A percentile compares a stretch with the other conserved stretches of the same genome.
phyloP scores from a whole-genome alignment of 2,329 filamentous ascomycete species.

The Claviceps monticola region DNA sequence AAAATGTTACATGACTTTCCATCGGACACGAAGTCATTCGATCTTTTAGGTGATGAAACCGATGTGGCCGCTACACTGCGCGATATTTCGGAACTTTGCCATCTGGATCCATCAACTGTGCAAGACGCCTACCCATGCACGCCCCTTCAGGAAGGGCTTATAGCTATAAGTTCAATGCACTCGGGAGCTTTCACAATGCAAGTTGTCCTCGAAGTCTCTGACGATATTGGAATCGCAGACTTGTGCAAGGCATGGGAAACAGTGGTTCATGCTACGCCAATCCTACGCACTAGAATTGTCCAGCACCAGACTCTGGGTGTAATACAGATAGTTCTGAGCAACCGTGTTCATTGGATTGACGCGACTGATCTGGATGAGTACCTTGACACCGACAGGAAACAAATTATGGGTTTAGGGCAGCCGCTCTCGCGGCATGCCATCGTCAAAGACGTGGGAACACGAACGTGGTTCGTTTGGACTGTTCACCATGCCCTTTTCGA shows the following conservation, averaged over 20 bases:
- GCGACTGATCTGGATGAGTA: slow-evolving; percentile 19
- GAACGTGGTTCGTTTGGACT: slow-evolving; percentile 23
- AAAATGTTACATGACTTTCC: background rate
- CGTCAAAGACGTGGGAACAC: slow-evolving; percentile 16
- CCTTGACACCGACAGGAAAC: slow-evolving; percentile 20
- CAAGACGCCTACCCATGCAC: slow-evolving; percentile 17
- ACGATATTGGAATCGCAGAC: background rate
- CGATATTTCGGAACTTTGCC: background rate
- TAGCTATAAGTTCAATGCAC: slow-evolving; percentile 18
- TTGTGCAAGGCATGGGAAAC: slow-evolving; percentile 9
- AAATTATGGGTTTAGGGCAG: slow-evolving; percentile 24
- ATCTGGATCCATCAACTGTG: background rate
- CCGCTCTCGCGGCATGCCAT: slow-evolving; percentile 28
- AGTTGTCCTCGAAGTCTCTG: slow-evolving; percentile 6
- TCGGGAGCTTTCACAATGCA: slow-evolving; percentile 20
- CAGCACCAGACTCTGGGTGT: slow-evolving; percentile 26
- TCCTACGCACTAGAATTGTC: slow-evolving; percentile 32
- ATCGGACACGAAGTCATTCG: background rate
- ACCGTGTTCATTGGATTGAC: slow-evolving; percentile 16
- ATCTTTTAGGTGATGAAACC: background rate
- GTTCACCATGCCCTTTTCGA: slow-evolving; percentile 40
- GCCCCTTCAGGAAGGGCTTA: slow-evolving; percentile 24
- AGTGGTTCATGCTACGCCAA: slow-evolving; percentile 7
- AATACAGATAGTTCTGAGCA: slow-evolving; percentile 28
- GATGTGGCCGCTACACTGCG: background rate